A percentile compares a stretch with the other conserved stretches of the same genome.
phyloP scores from a whole-genome alignment of 257 asterid genomes.

The Galeopsis tetrahit region DNA sequence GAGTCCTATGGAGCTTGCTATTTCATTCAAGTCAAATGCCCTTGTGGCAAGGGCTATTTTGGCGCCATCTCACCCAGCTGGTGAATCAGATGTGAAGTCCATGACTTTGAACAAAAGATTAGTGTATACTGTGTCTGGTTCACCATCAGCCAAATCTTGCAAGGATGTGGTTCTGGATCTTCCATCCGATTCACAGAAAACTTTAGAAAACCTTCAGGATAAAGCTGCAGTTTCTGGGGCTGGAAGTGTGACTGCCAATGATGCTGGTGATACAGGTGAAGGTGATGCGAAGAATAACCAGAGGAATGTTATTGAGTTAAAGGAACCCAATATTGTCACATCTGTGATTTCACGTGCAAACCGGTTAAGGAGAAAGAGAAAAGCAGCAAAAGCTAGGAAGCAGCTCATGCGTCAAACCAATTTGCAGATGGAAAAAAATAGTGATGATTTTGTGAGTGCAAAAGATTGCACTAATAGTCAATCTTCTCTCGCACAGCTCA shows the following conservation, averaged over 20 bases:
- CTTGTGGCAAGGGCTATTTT: constrained; percentile 76
- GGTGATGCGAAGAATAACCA: constrained; percentile 31
- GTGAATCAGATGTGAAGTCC: constrained; percentile 34
- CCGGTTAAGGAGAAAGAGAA: constrained; percentile 44
- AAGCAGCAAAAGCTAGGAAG: constrained; percentile 27
- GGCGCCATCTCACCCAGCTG: constrained; percentile 50
- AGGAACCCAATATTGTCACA: constrained; percentile 26
- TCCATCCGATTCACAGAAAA: constrained; percentile 37
- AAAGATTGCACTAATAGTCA: constrained; percentile 26
- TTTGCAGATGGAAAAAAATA: constrained; percentile 32
- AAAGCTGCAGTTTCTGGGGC: constrained; percentile 35
- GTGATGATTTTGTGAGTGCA: constrained; percentile 20
- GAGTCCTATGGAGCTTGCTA: constrained; percentile 74
- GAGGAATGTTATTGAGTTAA: constrained; percentile 14
- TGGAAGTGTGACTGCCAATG: constrained; percentile 27
- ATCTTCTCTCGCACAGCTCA: constrained; percentile 27
- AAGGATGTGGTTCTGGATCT: constrained; percentile 38
- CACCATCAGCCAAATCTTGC: constrained; percentile 36
- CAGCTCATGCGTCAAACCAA: constrained; percentile 24
- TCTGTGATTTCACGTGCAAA: constrained; percentile 34
- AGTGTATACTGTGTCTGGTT: constrained; percentile 35
- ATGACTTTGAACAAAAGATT: constrained; percentile 37
- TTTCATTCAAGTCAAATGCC: constrained; percentile 78
- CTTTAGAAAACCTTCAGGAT: constrained; percentile 36
- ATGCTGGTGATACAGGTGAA: constrained; percentile 32